phyloP scores from a whole-genome alignment of 2,329 filamentous ascomycete genomes.

The Phoma sp. region DNA sequence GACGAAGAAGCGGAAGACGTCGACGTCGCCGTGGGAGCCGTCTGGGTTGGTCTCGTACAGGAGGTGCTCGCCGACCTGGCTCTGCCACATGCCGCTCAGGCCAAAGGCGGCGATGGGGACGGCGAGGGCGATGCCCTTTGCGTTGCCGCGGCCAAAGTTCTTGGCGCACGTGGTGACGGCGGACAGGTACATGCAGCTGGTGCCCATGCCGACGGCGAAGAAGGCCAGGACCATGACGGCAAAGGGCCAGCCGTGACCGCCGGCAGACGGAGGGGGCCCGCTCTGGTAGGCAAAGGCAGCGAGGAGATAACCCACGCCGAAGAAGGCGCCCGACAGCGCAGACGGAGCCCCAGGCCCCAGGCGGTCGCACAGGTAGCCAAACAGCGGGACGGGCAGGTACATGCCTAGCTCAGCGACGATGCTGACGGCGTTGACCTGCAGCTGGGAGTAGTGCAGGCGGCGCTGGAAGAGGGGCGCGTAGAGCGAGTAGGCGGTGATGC shows the following conservation, averaged over 20 bases:
- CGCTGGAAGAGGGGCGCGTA: conserved; percentile 92
- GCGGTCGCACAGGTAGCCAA: conserved; percentile 92
- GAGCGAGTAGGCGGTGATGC: conserved; percentile 90
- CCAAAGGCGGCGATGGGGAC: conserved; percentile 92
- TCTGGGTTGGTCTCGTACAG: conserved; percentile 73
- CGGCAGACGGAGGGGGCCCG: conserved; percentile 59
- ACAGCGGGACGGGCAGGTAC: conserved; percentile 88
- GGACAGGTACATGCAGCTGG: conserved; percentile 86
- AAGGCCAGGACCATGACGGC: conserved; percentile 86
- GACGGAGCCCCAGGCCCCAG: conserved; percentile 80
- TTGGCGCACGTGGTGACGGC: conserved; percentile 96
- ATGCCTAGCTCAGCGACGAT: conserved; percentile 86
- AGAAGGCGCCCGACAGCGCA: conserved; percentile 73
- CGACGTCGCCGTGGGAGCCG: conserved; percentile 65
- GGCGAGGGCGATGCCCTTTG: conserved; percentile 87
- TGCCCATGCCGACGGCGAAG: conserved; percentile 79
- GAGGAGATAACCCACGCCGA: conserved; percentile 80
- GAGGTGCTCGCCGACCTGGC: conserved; percentile 80
- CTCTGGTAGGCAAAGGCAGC: conserved; percentile 79
- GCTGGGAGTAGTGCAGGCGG: conserved; percentile 84
- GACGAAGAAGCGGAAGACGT: conserved; percentile 86
- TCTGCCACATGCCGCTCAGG: conserved; percentile 93
- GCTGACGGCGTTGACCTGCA: conserved; percentile 88
- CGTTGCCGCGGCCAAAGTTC: conserved; percentile 90
- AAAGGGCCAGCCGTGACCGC: conserved; percentile 71